Percentiles rank a stretch among this genome's conserved stretches.
phyloP scores from a whole-genome alignment of 768 basidiomycete species.

The Trametes cubensis region DNA sequence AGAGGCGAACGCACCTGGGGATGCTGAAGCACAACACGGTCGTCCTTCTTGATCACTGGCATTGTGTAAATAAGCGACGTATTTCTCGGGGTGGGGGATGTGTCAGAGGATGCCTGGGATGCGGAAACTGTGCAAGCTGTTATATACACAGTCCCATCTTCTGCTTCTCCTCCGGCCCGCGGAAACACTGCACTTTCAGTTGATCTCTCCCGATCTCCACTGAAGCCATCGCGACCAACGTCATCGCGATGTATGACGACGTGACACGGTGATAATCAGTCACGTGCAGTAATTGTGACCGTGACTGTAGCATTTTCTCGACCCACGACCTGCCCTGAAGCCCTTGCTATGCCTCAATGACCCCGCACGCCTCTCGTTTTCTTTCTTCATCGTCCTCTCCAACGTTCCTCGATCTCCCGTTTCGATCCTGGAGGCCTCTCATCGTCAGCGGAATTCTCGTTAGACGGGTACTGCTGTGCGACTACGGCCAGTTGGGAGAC shows the following conservation, averaged over 20 bases:
- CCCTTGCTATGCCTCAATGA: background rate
- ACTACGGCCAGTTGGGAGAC: slow-evolving; percentile 8
- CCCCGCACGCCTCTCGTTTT: background rate
- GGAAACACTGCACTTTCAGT: too few relatives aligned
- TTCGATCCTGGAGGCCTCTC: background rate
- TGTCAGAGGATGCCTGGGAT: background rate
- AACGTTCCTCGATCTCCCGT: slow-evolving; percentile 5
- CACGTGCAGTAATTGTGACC: too few relatives aligned
- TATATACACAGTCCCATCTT: background rate
- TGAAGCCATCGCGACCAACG: background rate
- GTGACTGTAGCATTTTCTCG: background rate
- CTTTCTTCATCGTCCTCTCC: slow-evolving; percentile 2
- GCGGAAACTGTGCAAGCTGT: background rate
- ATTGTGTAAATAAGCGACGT: slow-evolving; percentile 37
- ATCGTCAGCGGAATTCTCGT: background rate
- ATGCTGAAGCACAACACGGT: slow-evolving; percentile 56
- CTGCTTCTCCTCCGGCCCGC: background rate
- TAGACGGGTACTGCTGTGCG: background rate
- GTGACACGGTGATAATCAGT: background rate
- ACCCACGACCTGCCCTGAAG: slow-evolving; percentile 25
- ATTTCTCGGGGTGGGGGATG: background rate
- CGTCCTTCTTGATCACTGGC: slow-evolving; percentile 54
- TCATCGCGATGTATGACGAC: background rate
- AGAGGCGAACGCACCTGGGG: slow-evolving; percentile 50
- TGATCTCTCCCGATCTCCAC: too few relatives aligned